Conservation (phyloP, 2,329 filamentous ascomycete genomes). For the Thelonectria blattea region DNA sequence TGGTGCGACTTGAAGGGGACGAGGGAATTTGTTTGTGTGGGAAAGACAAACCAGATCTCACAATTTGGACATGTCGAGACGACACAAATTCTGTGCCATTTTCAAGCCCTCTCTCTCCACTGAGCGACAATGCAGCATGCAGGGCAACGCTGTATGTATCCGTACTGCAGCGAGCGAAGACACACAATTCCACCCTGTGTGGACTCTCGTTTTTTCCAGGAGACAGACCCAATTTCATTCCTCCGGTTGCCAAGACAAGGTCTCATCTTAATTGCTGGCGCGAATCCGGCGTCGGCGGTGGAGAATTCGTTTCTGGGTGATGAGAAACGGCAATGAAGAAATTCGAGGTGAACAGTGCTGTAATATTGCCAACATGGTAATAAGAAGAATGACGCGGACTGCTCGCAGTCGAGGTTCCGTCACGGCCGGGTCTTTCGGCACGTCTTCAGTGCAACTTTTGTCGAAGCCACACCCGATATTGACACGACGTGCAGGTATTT, state of each 20-base stretch:
- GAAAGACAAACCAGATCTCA: background rate
- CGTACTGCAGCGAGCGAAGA: background rate
- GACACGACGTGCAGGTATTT: conserved; percentile 8
- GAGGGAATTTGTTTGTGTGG: background rate
- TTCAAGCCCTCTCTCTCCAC: background rate
- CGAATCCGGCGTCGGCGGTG: conserved; percentile 26
- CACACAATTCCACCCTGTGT: background rate
- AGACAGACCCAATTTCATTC: conserved; percentile 3
- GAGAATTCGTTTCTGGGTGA: conserved; percentile 15
- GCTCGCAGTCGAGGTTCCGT: conserved; percentile 8
- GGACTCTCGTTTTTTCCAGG: background rate
- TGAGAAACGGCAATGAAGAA: background rate
- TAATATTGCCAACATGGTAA: conserved; percentile 6
- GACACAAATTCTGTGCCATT: background rate
- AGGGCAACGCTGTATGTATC: background rate
- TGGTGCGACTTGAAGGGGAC: conserved; percentile 10
- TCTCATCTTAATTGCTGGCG: conserved; percentile 39
- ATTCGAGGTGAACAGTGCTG: background rate
- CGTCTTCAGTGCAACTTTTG: background rate
- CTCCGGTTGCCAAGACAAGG: conserved; percentile 29
- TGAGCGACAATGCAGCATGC: background rate
- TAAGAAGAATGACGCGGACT: conserved; percentile 1
- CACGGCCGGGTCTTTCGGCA: conserved; percentile 13
- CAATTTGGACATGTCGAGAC: background rate
- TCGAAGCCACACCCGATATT: conserved; percentile 6